Evolutionary conservation across 2,329 filamentous ascomycete species (phyloP).

Genomic region (Arthrocladium fulminans): DNA sequence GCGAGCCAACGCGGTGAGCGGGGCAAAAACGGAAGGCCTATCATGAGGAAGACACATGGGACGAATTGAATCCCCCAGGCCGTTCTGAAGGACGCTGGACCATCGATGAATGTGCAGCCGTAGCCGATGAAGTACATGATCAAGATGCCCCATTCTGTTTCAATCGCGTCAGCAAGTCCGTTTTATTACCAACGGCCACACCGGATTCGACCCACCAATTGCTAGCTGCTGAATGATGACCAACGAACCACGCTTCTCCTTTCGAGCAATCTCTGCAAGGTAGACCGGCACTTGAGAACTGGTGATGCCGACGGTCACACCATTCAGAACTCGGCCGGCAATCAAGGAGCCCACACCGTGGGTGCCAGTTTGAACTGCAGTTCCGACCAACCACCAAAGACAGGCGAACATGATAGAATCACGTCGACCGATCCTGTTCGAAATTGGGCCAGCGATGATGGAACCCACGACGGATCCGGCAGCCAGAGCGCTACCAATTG

Average conservation of each 20-base stretch:
- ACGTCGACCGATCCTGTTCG: conserved; percentile 41
- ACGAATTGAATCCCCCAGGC: conserved; percentile 27
- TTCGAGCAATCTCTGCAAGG: conserved; percentile 35
- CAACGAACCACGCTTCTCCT: conserved; percentile 34
- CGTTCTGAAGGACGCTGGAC: conserved; percentile 34
- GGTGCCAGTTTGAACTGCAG: background rate
- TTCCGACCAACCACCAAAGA: conserved; percentile 34
- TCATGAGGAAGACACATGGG: conserved; percentile 25
- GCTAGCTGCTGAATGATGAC: conserved; percentile 23
- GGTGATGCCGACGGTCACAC: conserved; percentile 32
- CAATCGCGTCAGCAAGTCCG: background rate
- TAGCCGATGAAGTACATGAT: conserved; percentile 44
- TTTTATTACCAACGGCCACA: too few species aligned
- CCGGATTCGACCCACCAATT: background rate
- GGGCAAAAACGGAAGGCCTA: conserved; percentile 34
- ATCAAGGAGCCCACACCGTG: conserved; percentile 16
- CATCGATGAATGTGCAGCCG: conserved; percentile 36
- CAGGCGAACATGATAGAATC: conserved; percentile 42
- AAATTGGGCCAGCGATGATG: conserved; percentile 32
- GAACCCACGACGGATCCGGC: conserved; percentile 37
- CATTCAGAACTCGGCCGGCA: conserved; percentile 25
- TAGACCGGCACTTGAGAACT: conserved; percentile 39
- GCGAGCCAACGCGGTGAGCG: conserved; percentile 35
- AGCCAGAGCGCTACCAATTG: conserved; percentile 42
- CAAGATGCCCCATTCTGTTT: conserved; percentile 31